phyloP scores from a whole-genome alignment of 2,329 filamentous ascomycete species.

The Paecilomyces niveus region DNA sequence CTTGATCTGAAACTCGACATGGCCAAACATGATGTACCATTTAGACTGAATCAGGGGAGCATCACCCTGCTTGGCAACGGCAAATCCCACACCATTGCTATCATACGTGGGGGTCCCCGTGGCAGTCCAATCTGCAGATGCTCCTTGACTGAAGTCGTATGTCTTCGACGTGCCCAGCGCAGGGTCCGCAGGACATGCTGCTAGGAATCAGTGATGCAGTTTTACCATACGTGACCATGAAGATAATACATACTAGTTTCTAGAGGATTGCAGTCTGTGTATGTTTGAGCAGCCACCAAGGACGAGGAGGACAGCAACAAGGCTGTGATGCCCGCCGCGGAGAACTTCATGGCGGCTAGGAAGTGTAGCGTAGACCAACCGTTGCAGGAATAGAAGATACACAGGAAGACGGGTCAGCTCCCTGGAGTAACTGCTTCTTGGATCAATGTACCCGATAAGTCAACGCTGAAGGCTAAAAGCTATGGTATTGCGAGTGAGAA shows the following conservation, averaged over 20 bases:
- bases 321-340: constrained; percentile 16
- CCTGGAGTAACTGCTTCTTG: constrained; percentile 7
- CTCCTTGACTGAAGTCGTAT: constrained; percentile 74
- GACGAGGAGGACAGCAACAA: constrained; percentile 20
- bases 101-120: constrained; percentile 64
- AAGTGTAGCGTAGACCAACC: not conserved
- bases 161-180: constrained; percentile 76
- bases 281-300: constrained; percentile 35
- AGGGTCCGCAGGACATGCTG: constrained; percentile 65
- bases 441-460: not conserved
- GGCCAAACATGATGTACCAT: constrained; percentile 99
- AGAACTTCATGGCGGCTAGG: constrained; percentile 24
- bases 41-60: constrained; percentile 78
- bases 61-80: constrained; percentile 69
- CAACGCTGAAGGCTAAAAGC: not conserved
- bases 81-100: constrained; percentile 71
- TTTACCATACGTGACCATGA: not conserved
- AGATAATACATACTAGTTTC: constrained; percentile 24
- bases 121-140: constrained; percentile 70
- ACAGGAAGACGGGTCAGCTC: constrained; percentile 4
- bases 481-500: not conserved
- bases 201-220: constrained; percentile 14
- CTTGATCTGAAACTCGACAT: constrained; percentile 77
- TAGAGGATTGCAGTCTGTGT: constrained; percentile 37
- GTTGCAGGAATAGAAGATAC: not conserved